These are phyloP conservation scores for Alnus rubra DNA, from an alignment of 306 rosid genomes.

Conservation along the genomic window DNA sequence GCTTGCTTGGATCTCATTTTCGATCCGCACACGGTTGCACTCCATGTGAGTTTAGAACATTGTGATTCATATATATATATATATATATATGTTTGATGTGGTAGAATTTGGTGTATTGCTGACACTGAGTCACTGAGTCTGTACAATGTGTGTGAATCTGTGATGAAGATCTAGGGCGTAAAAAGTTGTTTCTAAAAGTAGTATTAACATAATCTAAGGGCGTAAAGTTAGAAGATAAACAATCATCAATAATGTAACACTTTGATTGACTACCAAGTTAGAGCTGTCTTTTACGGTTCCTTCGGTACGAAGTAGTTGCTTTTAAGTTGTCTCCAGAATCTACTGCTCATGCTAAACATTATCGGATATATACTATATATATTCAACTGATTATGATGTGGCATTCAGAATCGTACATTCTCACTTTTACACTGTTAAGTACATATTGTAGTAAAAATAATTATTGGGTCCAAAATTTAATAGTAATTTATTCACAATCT, in stretches of 20 bases:
- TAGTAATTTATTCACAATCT: no score
- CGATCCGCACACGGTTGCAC: constrained; percentile 11
- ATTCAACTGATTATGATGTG: no score
- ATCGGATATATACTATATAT: not conserved
- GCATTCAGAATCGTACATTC: no score
- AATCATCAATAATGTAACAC: not conserved
- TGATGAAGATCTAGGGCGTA: constrained; percentile 13
- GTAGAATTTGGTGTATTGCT: no score
- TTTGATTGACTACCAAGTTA: constrained; percentile 10
- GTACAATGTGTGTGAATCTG: not conserved
- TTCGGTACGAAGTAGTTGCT: constrained; percentile 30
- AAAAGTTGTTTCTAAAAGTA: constrained; percentile 11
- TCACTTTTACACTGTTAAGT: no score
- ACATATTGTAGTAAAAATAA: no score
- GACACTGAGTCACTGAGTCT: no score
- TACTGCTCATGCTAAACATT: not conserved
- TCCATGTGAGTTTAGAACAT: constrained; percentile 8
- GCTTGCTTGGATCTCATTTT: constrained; percentile 12
- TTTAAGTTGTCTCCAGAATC: not conserved
- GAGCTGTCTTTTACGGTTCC: constrained; percentile 33
- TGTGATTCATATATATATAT: no score
- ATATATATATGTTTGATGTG: no score
- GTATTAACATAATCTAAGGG: constrained; percentile 12
- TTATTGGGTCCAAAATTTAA: no score
- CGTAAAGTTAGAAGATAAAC: constrained; percentile 2